A percentile compares a stretch with the other conserved stretches of the same genome.
Conservation (phyloP, 1,139 yeast genomes). For the Blastobotrys persicus region DNA sequence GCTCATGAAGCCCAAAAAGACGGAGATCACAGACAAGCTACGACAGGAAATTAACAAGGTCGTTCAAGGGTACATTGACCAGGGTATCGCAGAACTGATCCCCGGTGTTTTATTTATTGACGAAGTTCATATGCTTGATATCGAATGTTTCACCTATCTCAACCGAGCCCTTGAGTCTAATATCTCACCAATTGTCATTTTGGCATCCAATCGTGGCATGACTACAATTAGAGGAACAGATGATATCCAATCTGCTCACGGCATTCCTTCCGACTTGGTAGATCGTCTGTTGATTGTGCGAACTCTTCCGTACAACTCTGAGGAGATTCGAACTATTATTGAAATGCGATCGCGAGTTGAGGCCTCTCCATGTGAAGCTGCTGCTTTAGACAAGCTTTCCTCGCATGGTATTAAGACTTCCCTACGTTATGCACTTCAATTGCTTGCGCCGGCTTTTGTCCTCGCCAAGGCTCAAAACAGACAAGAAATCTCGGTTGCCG, state of each 20-base stretch:
- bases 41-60: constrained; percentile 93
- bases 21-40: constrained; percentile 97
- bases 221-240: constrained; percentile 91
- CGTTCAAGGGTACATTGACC: constrained; percentile 93
- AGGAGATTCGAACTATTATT: constrained; percentile 79
- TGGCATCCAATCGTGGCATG: constrained; percentile 94
- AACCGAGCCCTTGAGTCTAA: constrained; percentile 89
- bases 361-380: constrained; percentile 57
- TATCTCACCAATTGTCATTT: constrained; percentile 90
- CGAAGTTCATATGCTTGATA: constrained; percentile 96
- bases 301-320: constrained; percentile 80
- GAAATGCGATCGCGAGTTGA: constrained; percentile 79
- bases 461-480: constrained; percentile 74
- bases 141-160: constrained; percentile 90
- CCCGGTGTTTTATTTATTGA: constrained; percentile 98
- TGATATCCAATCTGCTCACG: constrained; percentile 88
- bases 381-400: constrained; percentile 72
- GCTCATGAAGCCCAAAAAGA: constrained; percentile 89
- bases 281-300: constrained; percentile 89
- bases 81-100: constrained; percentile 95
- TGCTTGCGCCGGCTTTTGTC: constrained; percentile 86
- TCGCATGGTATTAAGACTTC: constrained; percentile 71
- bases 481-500: constrained; percentile 62
- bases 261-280: constrained; percentile 91
- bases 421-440: constrained; percentile 85